Base-by-base conservation (phyloP, 1,139 yeast genomes). In the Taiozyma sp. region DNA sequence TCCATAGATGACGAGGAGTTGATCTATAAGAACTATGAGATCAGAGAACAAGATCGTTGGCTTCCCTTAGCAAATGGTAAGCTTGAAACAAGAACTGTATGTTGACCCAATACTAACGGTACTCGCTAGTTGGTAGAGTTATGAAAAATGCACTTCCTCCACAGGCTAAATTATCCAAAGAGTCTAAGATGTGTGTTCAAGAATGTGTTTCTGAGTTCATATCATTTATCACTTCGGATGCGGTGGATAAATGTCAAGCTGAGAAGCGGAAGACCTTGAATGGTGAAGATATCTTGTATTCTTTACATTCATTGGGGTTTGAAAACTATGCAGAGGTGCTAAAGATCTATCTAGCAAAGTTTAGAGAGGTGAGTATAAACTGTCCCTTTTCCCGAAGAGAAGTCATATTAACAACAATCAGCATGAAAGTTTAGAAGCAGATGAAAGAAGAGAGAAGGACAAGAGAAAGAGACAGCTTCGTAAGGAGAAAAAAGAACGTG, bases 141-240 rank as follows among this genome's bases (percentile, higher is more conserved):
- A 90, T 90, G 96, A 90, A 89, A 62, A 74, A 71, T 51, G 89
- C 96, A 0, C 70, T 90, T 24, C 96, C 96, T 3, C 72, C 78
- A 16, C 83, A 87, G 36, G 96, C 96, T 8, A 90, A 90, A 64
- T 84, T 90, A 2, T 84, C 95, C 16, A 89, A 87, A 62, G 96
- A 88, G 59, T 90, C 96, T 44, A 89, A 89, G 63, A 95, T 87
- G 65, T 89, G 96, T 63, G 84, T 90, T 70, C 96, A 90, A 70
- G 96, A 90, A 66, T 89, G 96, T 69, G 96, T 89, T 1, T 80
- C 88, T 46, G 97, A 87, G 64, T 86, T 86, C 65, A 85, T 87
- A 28, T 82, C 90, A 3, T 87, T 87, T 66, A 78, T 86, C 44
- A 86, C 93, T 2, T 81, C 88, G 52, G 92, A 85, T 63, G 74